These are phyloP conservation scores for Neurospora sp. DNA, from an alignment of 2,329 filamentous ascomycete species.

Conservation along the genomic window DNA sequence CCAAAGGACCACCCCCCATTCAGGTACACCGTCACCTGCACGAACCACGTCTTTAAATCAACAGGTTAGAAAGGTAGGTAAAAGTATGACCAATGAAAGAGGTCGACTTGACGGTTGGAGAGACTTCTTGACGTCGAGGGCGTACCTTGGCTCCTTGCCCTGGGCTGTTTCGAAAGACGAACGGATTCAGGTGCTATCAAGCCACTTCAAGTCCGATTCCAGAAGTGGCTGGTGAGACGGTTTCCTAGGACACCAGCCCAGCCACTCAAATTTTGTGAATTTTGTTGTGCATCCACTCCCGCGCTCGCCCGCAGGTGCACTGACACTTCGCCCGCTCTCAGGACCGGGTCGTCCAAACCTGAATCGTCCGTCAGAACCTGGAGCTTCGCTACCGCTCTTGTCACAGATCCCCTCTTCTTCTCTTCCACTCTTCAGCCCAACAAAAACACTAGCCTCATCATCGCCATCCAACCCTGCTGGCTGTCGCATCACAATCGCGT, in stretches of 20 bases:
- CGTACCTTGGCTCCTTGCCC: neutral
- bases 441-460: slow-evolving; percentile 7
- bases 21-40: neutral
- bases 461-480: slow-evolving; percentile 12
- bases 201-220: neutral
- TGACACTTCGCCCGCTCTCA: slow-evolving; percentile 5
- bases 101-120: neutral
- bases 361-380: neutral
- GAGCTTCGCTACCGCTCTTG: neutral
- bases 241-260: slow-evolving; percentile 8
- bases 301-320: slow-evolving; percentile 1
- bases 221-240: slow-evolving; percentile 10
- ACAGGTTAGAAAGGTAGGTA: neutral
- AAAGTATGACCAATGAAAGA: neutral
- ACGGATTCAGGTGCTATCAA: neutral
- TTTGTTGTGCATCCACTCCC: slow-evolving; percentile 5
- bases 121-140: neutral
- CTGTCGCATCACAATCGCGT: slow-evolving; percentile 16
- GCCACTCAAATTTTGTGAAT: slow-evolving; percentile 19
- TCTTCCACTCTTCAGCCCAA: slow-evolving; percentile 4
- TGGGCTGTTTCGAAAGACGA: neutral
- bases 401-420: slow-evolving; percentile 6
- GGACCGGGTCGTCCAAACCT: slow-evolving; percentile 4
- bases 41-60: neutral
- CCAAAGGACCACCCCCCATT: neutral